These are phyloP conservation scores for Chytriomyces confervae DNA, from an alignment of 192 early-diverging fungal genomes.

Conservation along the genomic window DNA sequence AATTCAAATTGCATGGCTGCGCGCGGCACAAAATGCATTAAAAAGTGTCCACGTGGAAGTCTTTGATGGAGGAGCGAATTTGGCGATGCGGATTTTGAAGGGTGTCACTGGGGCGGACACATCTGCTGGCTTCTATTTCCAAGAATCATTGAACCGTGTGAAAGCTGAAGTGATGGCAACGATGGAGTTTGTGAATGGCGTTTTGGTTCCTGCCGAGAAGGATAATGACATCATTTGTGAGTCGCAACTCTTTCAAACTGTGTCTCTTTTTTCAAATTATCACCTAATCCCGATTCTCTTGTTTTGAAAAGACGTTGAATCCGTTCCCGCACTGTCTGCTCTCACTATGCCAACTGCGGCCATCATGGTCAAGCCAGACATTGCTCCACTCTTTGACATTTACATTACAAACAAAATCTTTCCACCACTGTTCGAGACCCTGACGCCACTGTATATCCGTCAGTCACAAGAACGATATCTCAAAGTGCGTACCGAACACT, in stretches of 20 bases:
- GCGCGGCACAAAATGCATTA: neutral
- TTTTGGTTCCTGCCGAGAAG: slow-evolving; percentile 16
- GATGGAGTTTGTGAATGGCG: neutral
- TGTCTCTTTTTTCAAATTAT: too few species aligned
- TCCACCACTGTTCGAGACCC: neutral
- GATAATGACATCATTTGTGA: slow-evolving; percentile 18
- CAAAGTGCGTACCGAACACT: neutral
- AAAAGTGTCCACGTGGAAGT: neutral
- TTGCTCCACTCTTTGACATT: neutral
- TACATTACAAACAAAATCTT: neutral
- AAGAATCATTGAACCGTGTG: neutral
- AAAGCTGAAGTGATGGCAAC: neutral
- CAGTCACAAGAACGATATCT: neutral
- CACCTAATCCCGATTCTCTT: too few species aligned
- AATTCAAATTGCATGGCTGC: neutral
- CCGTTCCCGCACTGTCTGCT: neutral
- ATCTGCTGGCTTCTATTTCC: neutral
- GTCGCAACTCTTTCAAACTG: neutral
- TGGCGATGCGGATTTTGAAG: neutral
- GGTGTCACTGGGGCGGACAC: neutral
- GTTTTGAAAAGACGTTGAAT: neutral
- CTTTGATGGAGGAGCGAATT: neutral
- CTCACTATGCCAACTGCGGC: neutral
- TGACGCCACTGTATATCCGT: slow-evolving; percentile 2
- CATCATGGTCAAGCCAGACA: slow-evolving; percentile 13